Percentiles rank a stretch among this genome's conserved stretches.
Evolutionary conservation across 306 rosid species (phyloP).

Genomic region (Rosa persica): DNA sequence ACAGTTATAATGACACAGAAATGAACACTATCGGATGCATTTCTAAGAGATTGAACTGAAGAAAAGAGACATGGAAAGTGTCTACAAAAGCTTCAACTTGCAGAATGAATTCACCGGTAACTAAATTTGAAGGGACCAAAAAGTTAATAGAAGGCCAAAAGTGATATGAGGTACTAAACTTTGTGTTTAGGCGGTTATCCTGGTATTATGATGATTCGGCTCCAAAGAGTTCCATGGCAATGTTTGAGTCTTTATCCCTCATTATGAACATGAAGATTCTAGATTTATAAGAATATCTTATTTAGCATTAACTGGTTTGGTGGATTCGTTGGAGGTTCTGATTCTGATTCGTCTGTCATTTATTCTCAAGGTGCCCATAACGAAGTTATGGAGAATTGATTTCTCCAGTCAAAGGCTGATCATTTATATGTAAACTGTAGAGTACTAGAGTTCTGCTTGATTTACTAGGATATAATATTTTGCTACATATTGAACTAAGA

Average conservation of each 20-base stretch:
- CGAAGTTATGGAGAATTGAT: not conserved
- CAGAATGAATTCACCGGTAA: not conserved
- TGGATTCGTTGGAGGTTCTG: not conserved
- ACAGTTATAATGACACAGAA: not conserved
- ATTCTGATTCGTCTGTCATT: not conserved
- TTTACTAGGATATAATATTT: not conserved
- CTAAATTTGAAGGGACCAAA: not conserved
- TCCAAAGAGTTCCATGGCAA: not conserved
- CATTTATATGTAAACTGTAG: not conserved
- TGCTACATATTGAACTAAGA: not conserved
- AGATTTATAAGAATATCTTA: not conserved
- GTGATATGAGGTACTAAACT: not conserved
- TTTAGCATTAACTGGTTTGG: not conserved
- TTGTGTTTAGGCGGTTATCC: not conserved
- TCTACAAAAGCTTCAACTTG: not conserved
- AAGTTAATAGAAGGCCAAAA: not conserved
- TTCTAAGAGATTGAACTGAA: not conserved
- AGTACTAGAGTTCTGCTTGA: not conserved
- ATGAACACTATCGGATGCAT: not conserved
- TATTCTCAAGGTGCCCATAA: constrained; percentile 5
- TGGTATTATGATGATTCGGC: not conserved
- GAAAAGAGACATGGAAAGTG: not conserved
- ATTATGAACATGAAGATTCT: not conserved
- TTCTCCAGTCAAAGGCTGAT: not conserved
- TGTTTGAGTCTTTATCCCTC: not conserved